A percentile compares a stretch with the other conserved stretches of the same genome.
Conservation (phyloP, 2,329 filamentous ascomycete species). For the Cordyceps cateniannulata region DNA sequence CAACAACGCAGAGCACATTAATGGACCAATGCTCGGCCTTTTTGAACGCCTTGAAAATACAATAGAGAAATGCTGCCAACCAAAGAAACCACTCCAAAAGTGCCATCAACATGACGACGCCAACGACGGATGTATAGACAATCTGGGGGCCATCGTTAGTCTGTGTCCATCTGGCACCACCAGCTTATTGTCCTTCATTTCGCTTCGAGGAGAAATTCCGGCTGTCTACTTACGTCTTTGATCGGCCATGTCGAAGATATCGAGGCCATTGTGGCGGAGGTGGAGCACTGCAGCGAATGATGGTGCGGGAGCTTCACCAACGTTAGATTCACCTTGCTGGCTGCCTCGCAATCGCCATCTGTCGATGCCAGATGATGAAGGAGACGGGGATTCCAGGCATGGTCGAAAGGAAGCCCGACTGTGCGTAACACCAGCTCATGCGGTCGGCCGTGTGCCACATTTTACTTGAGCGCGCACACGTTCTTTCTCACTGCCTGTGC, state of each 20-base stretch:
- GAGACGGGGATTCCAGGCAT: not conserved
- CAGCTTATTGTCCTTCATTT: too few species aligned
- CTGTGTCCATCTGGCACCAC: too few species aligned
- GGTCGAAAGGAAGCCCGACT: not conserved
- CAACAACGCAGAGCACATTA: slow-evolving; percentile 66
- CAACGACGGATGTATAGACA: slow-evolving; percentile 75
- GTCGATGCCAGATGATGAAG: not conserved
- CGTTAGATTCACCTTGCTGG: not conserved
- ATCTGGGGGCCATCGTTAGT: slow-evolving; percentile 53
- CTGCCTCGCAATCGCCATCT: not conserved
- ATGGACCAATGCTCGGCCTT: slow-evolving; percentile 90
- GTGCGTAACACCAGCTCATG: not conserved
- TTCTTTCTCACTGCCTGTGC: not conserved
- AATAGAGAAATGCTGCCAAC: slow-evolving; percentile 91
- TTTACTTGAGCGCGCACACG: not conserved
- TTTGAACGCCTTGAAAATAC: slow-evolving; percentile 75
- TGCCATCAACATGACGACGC: slow-evolving; percentile 74
- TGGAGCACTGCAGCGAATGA: too few species aligned
- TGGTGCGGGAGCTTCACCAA: not conserved
- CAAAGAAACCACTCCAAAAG: slow-evolving; percentile 91
- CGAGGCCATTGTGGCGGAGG: not conserved
- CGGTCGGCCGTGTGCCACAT: not conserved
- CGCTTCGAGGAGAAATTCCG: too few species aligned
- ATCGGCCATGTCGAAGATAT: slow-evolving; percentile 37
- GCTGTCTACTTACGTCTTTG: slow-evolving; percentile 29